Evolutionary conservation across 495 filamentous ascomycete genomes (phyloP).

Genomic region (Chaetomidium leptoderma): DNA sequence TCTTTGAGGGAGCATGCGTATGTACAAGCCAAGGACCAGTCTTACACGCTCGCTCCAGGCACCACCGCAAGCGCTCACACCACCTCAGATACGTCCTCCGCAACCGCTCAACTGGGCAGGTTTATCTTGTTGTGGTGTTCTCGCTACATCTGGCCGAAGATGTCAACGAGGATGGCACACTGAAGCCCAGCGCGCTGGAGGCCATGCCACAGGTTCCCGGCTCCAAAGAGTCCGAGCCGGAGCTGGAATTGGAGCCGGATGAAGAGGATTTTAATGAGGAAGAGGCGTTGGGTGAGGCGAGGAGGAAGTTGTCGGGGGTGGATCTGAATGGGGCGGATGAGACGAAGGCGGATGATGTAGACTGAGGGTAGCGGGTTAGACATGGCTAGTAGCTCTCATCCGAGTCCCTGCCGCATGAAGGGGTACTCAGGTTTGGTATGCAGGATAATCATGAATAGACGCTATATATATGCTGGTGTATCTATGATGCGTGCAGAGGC

Average conservation of each 20-base stretch:
- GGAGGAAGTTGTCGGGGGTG: constrained; percentile 18
- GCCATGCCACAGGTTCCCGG: constrained; percentile 7
- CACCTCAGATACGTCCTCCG: constrained; percentile 82
- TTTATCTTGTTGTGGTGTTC: constrained; percentile 77
- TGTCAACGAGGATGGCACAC: constrained; percentile 53
- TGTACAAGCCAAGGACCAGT: not conserved
- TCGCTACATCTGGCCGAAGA: constrained; percentile 63
- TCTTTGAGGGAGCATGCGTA: no score
- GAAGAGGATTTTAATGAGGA: constrained; percentile 24
- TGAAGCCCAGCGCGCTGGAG: constrained; percentile 43
- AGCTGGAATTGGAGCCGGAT: constrained; percentile 12
- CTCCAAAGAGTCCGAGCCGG: not conserved
- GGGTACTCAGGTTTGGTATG: not conserved
- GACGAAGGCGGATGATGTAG: constrained; percentile 30
- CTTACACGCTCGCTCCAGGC: constrained; percentile 21
- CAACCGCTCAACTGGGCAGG: constrained; percentile 61
- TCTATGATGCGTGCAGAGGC: not conserved
- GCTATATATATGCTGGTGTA: not conserved
- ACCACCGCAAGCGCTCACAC: constrained; percentile 53
- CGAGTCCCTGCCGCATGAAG: no score
- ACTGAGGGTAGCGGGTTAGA: constrained; percentile 15
- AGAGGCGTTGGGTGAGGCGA: constrained; percentile 27
- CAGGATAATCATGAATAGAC: not conserved
- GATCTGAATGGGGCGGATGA: constrained; percentile 1
- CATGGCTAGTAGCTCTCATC: not conserved